A percentile compares a stretch with the other conserved stretches of the same genome.
Conservation (phyloP, 768 basidiomycete genomes). For the Gymnopilus junonius region DNA sequence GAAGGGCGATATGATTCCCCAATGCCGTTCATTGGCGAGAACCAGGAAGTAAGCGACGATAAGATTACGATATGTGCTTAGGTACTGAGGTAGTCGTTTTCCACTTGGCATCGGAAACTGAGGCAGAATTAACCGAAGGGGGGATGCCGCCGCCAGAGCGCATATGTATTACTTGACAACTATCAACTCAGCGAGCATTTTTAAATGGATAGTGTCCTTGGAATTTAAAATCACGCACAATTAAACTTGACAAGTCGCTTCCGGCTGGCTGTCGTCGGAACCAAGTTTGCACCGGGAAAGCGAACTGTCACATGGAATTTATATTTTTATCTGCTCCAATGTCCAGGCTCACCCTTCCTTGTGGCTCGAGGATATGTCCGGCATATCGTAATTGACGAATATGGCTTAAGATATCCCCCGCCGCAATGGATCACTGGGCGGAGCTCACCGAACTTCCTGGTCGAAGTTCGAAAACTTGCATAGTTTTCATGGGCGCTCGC, state of each 20-base stretch:
- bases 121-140: too few species aligned
- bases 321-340: not conserved
- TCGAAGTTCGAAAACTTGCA: not conserved
- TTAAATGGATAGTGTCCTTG: not conserved
- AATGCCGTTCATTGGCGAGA: too few species aligned
- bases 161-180: not conserved
- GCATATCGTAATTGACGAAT: not conserved
- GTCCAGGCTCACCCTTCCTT: not conserved
- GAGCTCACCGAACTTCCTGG: not conserved
- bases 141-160: too few species aligned
- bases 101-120: too few species aligned
- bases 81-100: too few species aligned
- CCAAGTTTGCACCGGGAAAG: not conserved
- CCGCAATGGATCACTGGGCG: not conserved
- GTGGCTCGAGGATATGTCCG: not conserved
- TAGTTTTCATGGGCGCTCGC: not conserved
- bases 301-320: not conserved
- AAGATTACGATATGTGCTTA: too few species aligned
- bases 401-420: not conserved
- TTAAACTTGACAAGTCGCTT: not conserved
- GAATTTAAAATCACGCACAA: not conserved
- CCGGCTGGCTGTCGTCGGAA: not conserved
- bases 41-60: too few species aligned
- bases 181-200: not conserved
- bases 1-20: too few species aligned